Evolutionary conservation across 2,329 filamentous ascomycete species (phyloP), one percentile per base, ranked within the genome.

Genomic region (Apiospora arundinis): DNA sequence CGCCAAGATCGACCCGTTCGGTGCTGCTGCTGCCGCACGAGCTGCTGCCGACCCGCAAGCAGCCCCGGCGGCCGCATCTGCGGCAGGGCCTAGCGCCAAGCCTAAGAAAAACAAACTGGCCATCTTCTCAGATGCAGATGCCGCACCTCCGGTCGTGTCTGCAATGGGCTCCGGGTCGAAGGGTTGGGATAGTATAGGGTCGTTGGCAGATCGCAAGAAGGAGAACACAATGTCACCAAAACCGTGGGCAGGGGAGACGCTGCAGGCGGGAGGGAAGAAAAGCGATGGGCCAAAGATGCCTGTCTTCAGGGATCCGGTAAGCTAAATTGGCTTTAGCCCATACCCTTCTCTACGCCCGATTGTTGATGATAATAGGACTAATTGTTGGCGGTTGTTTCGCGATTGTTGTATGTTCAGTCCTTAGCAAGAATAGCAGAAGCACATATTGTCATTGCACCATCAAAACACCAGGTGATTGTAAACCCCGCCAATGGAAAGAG

Each of bases 281-380:
- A 90, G 86, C 60, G 90, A 88, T 44, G 88, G 88, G 70, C 87
- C 92, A 70, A 98, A 98, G 86, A 92, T 99, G 91, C 86, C 92
- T 79, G 90, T 99, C 65, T 99, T 98, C 86, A 95, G 93, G 87
- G 96, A 99, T 87, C 87, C 93, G 93, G 96, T 99, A 92, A 92
- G 94, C 88, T 80, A 70, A 76, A 74, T 71, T 77, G 74, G 75
- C 70, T 72, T 60, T 60, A 21, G 42, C 74, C 75, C 78, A 78
- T 74, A 77, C 75, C 77, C 78, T 81, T 81, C 78, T 81, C 81
- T 82, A 80, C 83, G 83, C 80, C 86, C 88, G 87, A 82, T 87
- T 94, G 90, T 96, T 96, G 94, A 96, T 95, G 87, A 91, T 89
- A 87, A 89, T 90, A 98, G 95, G 95, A 97, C 95, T 98, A 97